Base-by-base conservation (phyloP, 2,329 filamentous ascomycete species). In the Cladobotryum protrusum region DNA sequence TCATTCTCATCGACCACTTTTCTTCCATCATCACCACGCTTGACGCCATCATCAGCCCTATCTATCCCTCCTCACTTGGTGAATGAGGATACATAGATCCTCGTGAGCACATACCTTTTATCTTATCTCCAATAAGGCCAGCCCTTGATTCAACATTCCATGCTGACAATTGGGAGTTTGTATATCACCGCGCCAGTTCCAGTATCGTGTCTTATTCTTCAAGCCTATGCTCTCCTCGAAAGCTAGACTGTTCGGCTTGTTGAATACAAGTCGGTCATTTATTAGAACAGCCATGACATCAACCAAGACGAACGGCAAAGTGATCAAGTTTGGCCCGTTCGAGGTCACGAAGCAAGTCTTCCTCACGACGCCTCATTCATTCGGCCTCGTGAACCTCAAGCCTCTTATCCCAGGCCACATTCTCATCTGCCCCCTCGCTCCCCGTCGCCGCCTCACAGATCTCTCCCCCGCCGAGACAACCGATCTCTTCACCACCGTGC, bases 371-470 rank as follows among this genome's bases (percentile, higher is more conserved):
- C 76, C 80, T 1, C 77, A 86, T 61, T 88, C 85, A 59, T 96
- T 90, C 72, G 90, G 89, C 48, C 77, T 97, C 55, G 91, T 97
- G 51, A 99, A 99, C 72, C 82, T 97, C 65, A 96, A 96, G 71
- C 93, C 93, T 19, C 81, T 99, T 35, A 79, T 96, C 2, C 90
- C 91, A 0, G 93, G 93, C 50, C 93, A 99, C 72, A 85, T 97
- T 54, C 86, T 99, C 32, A 81, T 99, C 54, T 96, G 87, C 57
- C 89, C 93, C 0, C 78, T 81, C 17, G 76, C 76, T 33, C 70
- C 74, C 24, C 85, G 90, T 57, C 80, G 77, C 43, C 87, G 89
- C 45, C 78, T 97, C 49, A 81, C 83, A 46, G 87, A 95, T 64
- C 80, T 96, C 43, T 81, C 82, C 0, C 60, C 76, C 1, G 72